Percentiles rank a stretch among this genome's conserved stretches.
Conservation (phyloP, 2,329 filamentous ascomycete species). For the Aspergillus brasiliensis region DNA sequence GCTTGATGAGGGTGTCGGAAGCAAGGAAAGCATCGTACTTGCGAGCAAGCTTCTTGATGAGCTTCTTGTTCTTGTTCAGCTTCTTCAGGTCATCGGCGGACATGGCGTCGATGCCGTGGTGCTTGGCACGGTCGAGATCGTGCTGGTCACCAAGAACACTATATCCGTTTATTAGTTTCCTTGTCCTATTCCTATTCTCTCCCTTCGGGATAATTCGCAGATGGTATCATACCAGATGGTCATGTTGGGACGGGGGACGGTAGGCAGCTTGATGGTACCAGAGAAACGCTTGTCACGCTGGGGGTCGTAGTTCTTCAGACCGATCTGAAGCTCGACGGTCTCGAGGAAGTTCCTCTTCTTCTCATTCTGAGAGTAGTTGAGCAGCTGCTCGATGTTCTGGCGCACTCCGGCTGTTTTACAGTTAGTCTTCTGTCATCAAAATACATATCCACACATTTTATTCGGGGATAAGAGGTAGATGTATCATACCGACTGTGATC, state of each 20-base stretch:
- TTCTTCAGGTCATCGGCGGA: conserved; percentile 99
- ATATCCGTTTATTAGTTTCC: conserved; percentile 26
- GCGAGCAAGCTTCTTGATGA: conserved; percentile 99
- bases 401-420: conserved; percentile 88
- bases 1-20: conserved; percentile 97
- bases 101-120: conserved; percentile 98
- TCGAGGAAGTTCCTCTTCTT: conserved; percentile 99
- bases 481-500: conserved; percentile 58
- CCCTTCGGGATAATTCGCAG: neutral
- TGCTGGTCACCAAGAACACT: conserved; percentile 90
- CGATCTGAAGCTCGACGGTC: conserved; percentile 81
- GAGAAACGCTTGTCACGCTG: conserved; percentile 99
- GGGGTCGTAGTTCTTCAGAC: conserved; percentile 98
- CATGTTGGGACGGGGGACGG: conserved; percentile 89
- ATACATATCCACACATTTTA: no score
- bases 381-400: conserved; percentile 87
- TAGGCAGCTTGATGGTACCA: conserved; percentile 93
- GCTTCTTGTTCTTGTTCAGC: conserved; percentile 99
- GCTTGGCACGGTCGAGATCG: conserved; percentile 99
- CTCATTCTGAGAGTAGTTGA: conserved; percentile 91
- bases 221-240: conserved; percentile 66
- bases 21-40: conserved; percentile 99
- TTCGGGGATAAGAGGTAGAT: neutral
- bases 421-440: no score
- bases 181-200: conserved; percentile 16